Conservation (phyloP, 73 alveolate species). For the Paramecium octaurelia region DNA sequence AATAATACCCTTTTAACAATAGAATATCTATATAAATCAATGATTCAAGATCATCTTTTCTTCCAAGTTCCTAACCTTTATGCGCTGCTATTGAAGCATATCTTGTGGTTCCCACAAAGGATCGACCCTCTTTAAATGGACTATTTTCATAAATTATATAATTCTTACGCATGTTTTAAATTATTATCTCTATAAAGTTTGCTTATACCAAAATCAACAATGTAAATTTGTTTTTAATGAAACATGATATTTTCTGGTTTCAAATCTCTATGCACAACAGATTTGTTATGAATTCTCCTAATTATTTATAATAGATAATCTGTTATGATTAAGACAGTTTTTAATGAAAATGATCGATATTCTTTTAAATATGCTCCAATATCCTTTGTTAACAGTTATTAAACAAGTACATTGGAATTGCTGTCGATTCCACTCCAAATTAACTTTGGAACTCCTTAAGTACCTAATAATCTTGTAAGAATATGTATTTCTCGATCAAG, state of each 20-base stretch:
- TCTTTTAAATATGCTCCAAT: constrained; percentile 56
- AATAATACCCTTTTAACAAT: constrained; percentile 60
- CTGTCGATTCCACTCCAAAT: constrained; percentile 59
- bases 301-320: constrained; percentile 32
- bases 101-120: constrained; percentile 71
- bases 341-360: constrained; percentile 39
- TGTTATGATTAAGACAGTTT: constrained; percentile 47
- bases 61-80: constrained; percentile 72
- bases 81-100: constrained; percentile 81
- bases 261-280: constrained; percentile 59
- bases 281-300: constrained; percentile 44
- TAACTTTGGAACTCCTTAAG: constrained; percentile 43
- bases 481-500: constrained; percentile 55
- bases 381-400: constrained; percentile 13
- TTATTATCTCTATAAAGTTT: constrained; percentile 55
- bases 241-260: constrained; percentile 57
- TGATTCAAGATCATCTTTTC: constrained; percentile 78
- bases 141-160: neutral
- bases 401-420: constrained; percentile 17
- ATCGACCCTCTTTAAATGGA: constrained; percentile 53
- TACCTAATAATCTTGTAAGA: constrained; percentile 54
- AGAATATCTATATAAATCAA: constrained; percentile 65
- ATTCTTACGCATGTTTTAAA: constrained; percentile 44
- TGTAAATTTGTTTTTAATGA: constrained; percentile 11
- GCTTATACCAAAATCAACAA: constrained; percentile 56